phyloP scores from a whole-genome alignment of 2,329 filamentous ascomycete genomes.

The Monilinia fructigena region DNA sequence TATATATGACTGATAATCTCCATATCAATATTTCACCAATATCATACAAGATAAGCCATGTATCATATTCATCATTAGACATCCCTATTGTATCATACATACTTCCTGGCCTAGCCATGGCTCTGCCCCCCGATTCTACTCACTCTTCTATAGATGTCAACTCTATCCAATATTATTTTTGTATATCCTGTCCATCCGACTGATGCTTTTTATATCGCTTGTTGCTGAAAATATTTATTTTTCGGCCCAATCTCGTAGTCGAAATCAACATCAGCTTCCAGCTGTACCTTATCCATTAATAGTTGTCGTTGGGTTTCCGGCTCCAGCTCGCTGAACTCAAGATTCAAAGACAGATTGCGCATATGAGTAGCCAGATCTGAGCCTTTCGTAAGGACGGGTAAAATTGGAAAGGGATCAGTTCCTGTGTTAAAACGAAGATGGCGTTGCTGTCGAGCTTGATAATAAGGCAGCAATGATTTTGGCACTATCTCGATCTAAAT shows the following conservation, averaged over 20 bases:
- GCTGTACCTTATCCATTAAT: constrained; percentile 6
- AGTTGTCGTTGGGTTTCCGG: constrained; percentile 17
- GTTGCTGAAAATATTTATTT: background rate
- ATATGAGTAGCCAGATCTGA: constrained; percentile 9
- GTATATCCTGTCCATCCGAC: background rate
- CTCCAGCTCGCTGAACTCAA: constrained; percentile 6
- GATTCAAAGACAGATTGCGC: constrained; percentile 10
- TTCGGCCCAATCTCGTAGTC: constrained; percentile 17
- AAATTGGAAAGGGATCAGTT: background rate
- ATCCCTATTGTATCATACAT: background rate
- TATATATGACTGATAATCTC: background rate
- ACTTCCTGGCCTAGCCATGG: background rate
- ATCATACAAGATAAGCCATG: background rate
- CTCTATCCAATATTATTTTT: background rate
- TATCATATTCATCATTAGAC: background rate
- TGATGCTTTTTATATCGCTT: background rate
- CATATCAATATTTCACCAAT: constrained; percentile 1
- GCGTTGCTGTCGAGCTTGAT: constrained; percentile 48
- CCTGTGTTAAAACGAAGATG: constrained; percentile 32
- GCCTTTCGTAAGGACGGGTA: background rate
- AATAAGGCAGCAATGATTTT: constrained; percentile 48
- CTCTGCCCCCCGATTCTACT: background rate
- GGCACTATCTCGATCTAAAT: constrained; percentile 46
- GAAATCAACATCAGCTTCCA: constrained; percentile 17
- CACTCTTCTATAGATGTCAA: background rate